Percentiles rank a stretch among this genome's conserved stretches.
Evolutionary conservation across 495 filamentous ascomycete genomes (phyloP).

Genomic region (Penicillium salamii): DNA sequence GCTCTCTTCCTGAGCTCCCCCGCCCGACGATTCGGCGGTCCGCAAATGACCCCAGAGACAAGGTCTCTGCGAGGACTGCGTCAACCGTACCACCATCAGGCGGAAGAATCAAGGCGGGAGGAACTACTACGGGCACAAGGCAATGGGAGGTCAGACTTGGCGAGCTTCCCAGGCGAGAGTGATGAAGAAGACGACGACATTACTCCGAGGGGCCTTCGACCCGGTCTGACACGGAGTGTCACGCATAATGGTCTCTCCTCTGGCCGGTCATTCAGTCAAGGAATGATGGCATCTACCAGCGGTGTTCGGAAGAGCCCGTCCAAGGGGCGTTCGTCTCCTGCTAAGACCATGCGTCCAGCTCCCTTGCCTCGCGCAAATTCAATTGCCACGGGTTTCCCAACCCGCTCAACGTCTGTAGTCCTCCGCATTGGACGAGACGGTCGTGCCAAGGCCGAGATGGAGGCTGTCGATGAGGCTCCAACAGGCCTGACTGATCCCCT

Average conservation of each 20-base stretch:
- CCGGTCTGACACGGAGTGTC: constrained; percentile 58
- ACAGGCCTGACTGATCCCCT: constrained; percentile 42
- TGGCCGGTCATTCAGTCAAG: constrained; percentile 28
- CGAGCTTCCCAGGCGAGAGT: constrained; percentile 20
- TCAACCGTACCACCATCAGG: constrained; percentile 59
- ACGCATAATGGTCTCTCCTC: constrained; percentile 40
- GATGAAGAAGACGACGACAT: constrained; percentile 43
- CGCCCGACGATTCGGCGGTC: constrained; percentile 44
- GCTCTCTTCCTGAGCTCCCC: constrained; percentile 56
- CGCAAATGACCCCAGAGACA: constrained; percentile 33
- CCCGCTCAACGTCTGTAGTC: constrained; percentile 50
- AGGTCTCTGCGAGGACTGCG: constrained; percentile 33
- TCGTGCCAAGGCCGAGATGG: constrained; percentile 68
- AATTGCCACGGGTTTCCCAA: constrained; percentile 27
- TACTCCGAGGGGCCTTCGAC: constrained; percentile 44
- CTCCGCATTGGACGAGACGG: constrained; percentile 72
- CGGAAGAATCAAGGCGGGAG: constrained; percentile 54
- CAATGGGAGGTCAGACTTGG: constrained; percentile 1
- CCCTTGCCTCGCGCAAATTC: constrained; percentile 33
- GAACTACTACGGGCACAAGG: constrained; percentile 42
- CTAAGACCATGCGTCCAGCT: constrained; percentile 32
- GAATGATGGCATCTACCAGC: constrained; percentile 33
- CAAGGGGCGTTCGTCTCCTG: constrained; percentile 41
- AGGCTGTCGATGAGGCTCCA: constrained; percentile 47
- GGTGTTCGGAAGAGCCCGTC: constrained; percentile 46